phyloP scores from a whole-genome alignment of 495 filamentous ascomycete species.

The Aspergillus homomorphus region DNA sequence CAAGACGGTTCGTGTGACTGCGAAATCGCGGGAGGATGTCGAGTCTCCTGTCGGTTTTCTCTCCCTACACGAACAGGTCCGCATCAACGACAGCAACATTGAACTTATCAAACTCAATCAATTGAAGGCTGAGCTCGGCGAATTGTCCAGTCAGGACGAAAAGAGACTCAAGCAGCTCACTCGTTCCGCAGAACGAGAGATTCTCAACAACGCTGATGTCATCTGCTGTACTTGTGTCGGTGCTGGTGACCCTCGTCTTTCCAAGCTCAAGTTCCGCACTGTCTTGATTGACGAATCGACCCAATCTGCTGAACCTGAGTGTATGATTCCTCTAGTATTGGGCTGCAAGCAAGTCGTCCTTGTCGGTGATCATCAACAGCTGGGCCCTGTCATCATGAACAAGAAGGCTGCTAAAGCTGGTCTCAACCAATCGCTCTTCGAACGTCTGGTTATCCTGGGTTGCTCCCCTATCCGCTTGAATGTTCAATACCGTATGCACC shows the following conservation, averaged over 20 bases:
- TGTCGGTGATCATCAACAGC: conserved; percentile 97
- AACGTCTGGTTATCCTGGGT: conserved; percentile 91
- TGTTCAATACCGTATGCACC: conserved; percentile 99
- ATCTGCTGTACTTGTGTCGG: conserved; percentile 99
- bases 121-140: conserved; percentile 86
- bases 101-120: conserved; percentile 89
- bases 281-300: conserved; percentile 98
- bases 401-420: conserved; percentile 99
- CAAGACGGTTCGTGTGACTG: conserved; percentile 96
- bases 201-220: conserved; percentile 92
- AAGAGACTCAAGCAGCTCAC: conserved; percentile 97
- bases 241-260: conserved; percentile 89
- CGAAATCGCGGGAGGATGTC: conserved; percentile 97
- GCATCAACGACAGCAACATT: conserved; percentile 92
- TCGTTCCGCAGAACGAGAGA: conserved; percentile 90
- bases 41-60: conserved; percentile 95
- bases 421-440: conserved; percentile 95
- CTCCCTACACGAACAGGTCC: conserved; percentile 93
- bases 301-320: conserved; percentile 97
- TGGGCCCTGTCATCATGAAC: conserved; percentile 99
- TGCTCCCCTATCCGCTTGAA: conserved; percentile 90
- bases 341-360: conserved; percentile 98
- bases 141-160: conserved; percentile 93
- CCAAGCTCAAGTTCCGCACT: conserved; percentile 97
- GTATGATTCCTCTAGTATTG: conserved; percentile 97